phyloP scores from a whole-genome alignment of 331 rosid genomes.

The Rhamnella rubrinervis region DNA sequence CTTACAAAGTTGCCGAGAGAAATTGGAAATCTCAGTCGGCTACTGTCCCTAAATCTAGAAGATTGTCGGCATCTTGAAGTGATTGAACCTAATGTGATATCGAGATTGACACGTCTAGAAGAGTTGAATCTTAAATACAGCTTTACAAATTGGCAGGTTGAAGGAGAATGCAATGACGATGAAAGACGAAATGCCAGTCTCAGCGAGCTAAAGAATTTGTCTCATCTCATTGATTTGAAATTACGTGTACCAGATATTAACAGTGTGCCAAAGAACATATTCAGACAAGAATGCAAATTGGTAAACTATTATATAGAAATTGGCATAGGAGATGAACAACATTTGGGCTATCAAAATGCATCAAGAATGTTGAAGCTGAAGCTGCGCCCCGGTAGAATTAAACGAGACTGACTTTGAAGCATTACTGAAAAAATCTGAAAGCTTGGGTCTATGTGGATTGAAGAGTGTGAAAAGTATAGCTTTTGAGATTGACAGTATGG shows the following conservation, averaged over 20 bases:
- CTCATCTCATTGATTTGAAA: no score
- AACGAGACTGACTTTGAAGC: no score
- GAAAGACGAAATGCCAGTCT: neutral
- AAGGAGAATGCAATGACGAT: neutral
- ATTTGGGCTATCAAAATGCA: no score
- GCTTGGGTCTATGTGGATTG: no score
- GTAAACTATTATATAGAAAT: no score
- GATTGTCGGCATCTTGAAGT: accelerated
- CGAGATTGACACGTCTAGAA: neutral
- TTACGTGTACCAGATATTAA: neutral
- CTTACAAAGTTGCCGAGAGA: neutral
- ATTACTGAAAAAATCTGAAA: no score
- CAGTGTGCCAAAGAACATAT: neutral
- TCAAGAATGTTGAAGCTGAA: no score
- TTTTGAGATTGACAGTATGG: no score
- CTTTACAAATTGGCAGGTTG: neutral
- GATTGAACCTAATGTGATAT: neutral
- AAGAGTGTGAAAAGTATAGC: no score
- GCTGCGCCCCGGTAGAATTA: no score
- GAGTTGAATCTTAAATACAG: neutral
- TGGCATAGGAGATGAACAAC: no score
- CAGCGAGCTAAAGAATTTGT: neutral
- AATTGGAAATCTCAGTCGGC: neutral
- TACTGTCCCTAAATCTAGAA: neutral
- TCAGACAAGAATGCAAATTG: neutral